Evolutionary conservation across 768 basidiomycete genomes (phyloP), one percentile per base, ranked within the genome.

Genomic region (Auriscalpium microsporum): DNA sequence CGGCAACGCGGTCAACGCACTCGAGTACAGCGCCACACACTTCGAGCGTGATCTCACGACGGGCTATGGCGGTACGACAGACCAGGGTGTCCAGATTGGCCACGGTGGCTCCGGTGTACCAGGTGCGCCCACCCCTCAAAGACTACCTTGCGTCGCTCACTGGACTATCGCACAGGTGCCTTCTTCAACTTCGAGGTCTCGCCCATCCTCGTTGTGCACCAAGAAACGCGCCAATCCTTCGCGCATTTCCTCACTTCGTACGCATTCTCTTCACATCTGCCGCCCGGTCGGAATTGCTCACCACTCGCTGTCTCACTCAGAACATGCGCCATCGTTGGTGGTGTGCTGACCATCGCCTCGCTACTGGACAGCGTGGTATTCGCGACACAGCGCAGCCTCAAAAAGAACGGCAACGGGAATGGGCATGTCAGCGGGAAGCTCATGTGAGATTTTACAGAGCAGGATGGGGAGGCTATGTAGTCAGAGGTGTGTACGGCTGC

Each of bases 231-330:
- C 54, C 94, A 98, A 70, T 90, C 91, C 0, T 95, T 98, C 69
- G 95, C 96, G 2, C 96, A 99, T 72, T 98, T 98, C 78, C 73
- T 98, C 28, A 97, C 96, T 45, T 97, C 94, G 90, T 94, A 66
- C 65, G 93, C 19, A 54, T 49, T 36, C 34, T 56, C 10, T 44
- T 10, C 56, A 11, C 51, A 11, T 52, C 23, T 53, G 23, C 56
- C 19, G 23, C 36, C 38, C 9, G 54, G 36, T 54, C 56, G 33
- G 21, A 21, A 21, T 21, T 21, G 2, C 21, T 21, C 21, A 21
- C 21, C 3, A 21, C 45, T 33, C 50, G 21, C 40, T 52, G 14
- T 52, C 37, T 23, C 16, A 52, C 38, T 37, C 64, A 96, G 94
- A 59, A 94, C 94, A 23, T 96, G 94, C 67, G 96, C 96, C 2